phyloP scores from a whole-genome alignment of 2,329 filamentous ascomycete genomes.

The Dactylellina drechsleri region DNA sequence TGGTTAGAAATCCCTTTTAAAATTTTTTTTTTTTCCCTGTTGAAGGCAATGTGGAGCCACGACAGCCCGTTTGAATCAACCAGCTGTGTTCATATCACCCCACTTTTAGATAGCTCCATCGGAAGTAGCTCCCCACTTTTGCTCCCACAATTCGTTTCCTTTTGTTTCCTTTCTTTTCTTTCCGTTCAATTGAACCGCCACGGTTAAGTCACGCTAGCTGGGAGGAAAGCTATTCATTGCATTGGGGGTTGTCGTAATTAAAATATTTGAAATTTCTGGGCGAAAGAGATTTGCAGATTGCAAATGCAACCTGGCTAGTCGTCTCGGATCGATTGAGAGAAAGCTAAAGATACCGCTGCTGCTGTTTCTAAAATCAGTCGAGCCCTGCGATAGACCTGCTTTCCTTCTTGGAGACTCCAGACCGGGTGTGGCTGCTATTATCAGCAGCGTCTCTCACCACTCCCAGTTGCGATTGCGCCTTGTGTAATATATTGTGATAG shows the following conservation, averaged over 20 bases:
- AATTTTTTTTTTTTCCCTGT: constrained; percentile 3
- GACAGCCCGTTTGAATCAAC: not conserved
- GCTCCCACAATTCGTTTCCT: constrained; percentile 29
- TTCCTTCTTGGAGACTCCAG: not conserved
- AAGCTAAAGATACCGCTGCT: not conserved
- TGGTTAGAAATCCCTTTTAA: not conserved
- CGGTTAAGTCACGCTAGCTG: constrained; percentile 18
- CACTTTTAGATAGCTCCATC: constrained; percentile 40
- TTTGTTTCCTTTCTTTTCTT: not conserved
- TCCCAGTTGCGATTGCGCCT: not conserved
- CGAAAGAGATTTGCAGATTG: constrained; percentile 3
- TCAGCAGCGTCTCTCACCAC: constrained; percentile 41
- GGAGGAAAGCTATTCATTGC: constrained; percentile 11
- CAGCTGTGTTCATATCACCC: constrained; percentile 46
- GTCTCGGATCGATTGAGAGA: too few species aligned
- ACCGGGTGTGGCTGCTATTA: constrained; percentile 41
- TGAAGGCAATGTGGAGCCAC: constrained; percentile 47
- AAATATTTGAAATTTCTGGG: constrained; percentile 12
- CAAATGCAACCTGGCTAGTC: too few species aligned
- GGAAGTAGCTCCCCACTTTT: constrained; percentile 46
- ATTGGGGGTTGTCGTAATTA: constrained; percentile 10
- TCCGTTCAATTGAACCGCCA: constrained; percentile 30
- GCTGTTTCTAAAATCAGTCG: not conserved
- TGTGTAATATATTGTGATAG: constrained; percentile 31
- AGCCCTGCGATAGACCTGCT: constrained; percentile 19